Evolutionary conservation across 371 early-diverging fungal species (phyloP).

Genomic region (Mucor mucedo): DNA sequence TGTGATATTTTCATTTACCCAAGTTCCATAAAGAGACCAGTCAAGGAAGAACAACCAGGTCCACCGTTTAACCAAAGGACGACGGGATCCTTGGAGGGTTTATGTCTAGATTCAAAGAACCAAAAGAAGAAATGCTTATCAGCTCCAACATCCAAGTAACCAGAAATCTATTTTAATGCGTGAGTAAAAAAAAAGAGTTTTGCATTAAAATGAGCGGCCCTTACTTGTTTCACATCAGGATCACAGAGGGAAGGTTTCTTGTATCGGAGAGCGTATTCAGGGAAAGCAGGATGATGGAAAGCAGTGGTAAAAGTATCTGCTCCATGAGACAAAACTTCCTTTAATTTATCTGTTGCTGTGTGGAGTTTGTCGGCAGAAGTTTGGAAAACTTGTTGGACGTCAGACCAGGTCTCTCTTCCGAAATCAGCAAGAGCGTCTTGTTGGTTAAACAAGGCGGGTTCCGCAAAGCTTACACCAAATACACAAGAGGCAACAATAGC

Average conservation of each 20-base stretch:
- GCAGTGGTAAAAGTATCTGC: constrained; percentile 33
- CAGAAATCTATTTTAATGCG: constrained; percentile 58
- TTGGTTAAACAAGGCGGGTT: constrained; percentile 34
- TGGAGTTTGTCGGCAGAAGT: constrained; percentile 18
- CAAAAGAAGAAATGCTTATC: constrained; percentile 72
- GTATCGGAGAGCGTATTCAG: constrained; percentile 74
- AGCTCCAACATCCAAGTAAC: constrained; percentile 74
- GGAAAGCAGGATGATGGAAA: constrained; percentile 68
- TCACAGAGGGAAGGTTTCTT: constrained; percentile 70
- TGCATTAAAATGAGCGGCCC: neutral
- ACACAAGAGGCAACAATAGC: constrained; percentile 26
- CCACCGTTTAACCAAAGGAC: constrained; percentile 81
- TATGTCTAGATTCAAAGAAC: constrained; percentile 81
- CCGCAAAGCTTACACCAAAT: constrained; percentile 22
- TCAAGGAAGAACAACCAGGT: constrained; percentile 82
- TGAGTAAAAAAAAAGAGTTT: neutral
- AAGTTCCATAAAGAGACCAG: constrained; percentile 77
- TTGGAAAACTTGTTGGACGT: constrained; percentile 30
- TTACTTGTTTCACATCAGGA: constrained; percentile 46
- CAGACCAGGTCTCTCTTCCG: constrained; percentile 33
- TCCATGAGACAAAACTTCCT: constrained; percentile 29
- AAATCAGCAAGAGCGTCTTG: constrained; percentile 27
- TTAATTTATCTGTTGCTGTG: constrained; percentile 18
- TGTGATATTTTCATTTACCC: constrained; percentile 46
- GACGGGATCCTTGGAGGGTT: constrained; percentile 70